Evolutionary conservation across 345 rosid species (phyloP), one percentile per base, ranked within the genome.

Genomic region (Gynandropsis gynandra): DNA sequence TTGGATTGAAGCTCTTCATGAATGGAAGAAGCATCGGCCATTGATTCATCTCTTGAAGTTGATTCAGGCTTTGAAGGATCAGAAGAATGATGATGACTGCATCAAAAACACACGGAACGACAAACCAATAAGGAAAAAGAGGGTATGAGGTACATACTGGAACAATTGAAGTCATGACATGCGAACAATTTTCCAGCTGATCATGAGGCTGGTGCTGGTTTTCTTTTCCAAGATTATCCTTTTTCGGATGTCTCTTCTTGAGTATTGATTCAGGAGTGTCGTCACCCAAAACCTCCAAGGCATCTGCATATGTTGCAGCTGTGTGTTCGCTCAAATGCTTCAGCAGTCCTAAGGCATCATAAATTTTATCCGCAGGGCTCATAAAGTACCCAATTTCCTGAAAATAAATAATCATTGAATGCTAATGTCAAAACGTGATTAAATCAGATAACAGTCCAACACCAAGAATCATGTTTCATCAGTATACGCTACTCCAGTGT

Each of bases 361-460:
- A 93, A 72, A 90, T 83, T 72, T 74, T 75, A 19, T 81, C 95
- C 5, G 71, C 89, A 4, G 98, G 98, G 75, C 94, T 92, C 85
- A 80, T 72, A 40, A 82, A 80, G 65, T 74, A 85, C 12, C 90
- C 95, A 9, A 88, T 88, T 68, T 88, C 94, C 99, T 93, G 80
- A 21, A 47, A 70, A 65, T 9, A 62, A 18, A 49, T 33, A 61
- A 45, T 42, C 39, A 58, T 20, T 46, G 52, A 16, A 33, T 46
- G 29, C 35, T 16, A 38, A 16, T 45, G 40, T 59, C 19, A 65
- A 36, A 39, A 33, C 0, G 10, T 33, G 2, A 43, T 52, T 44
- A 31, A 58, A 17, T 38, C 19, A 17, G 32, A 51, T 19, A 37
- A 5, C 45, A 34, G 55, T 41, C 58, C 33, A 52, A 35, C 16